Evolutionary conservation across 1,139 yeast genomes (phyloP), one percentile per base, ranked within the genome.

Genomic region (Suhomyces bokatorum): DNA sequence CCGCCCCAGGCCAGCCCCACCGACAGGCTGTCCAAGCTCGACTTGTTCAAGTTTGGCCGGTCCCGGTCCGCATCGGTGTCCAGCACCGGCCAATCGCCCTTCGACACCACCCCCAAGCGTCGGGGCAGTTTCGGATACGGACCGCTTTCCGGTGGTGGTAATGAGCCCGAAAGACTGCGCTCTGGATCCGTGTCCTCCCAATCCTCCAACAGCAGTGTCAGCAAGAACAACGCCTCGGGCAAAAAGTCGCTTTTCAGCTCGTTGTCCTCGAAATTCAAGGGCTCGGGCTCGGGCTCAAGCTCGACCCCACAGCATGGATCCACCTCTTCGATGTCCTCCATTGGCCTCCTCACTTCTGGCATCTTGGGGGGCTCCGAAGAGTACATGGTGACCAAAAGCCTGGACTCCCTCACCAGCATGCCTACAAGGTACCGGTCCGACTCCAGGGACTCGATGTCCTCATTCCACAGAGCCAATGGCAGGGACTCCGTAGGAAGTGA

Each of bases 261-360:
- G 5, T 56, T 81, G 12, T 80, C 85, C 2, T 77, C 85, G 3
- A 81, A 81, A 55, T 74, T 81, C 52, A 79, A 75, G 48, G 60
- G 68, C 1, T 37, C 45, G 14, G 16, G 22, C 30, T 37, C 45
- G 14, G 14, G 24, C 30, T 26, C 29, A 4, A 22, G 2, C 15
- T 27, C 38, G 4, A n/a, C 37, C 14, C 37, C 22, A n/a, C 43
- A 9, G 17, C 49, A 31, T 15, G 42, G n/a, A 10, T 32, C 8
- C 15, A 16, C 35, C 8, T n/a, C 22, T 15, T 26, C 17, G 6
- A 22, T 26, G 11, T 34, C 40, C 3, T 20, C 42, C 7, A 9
- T 27, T 5, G 24, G 37, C 11, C 34, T 42, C 10, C 45, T 35
- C 32, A 35, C 46, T n/a, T 13, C 36, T 7, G 30, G 32, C 6